Conservation (phyloP, 306 rosid species). For the Oemleria cerasiformis region DNA sequence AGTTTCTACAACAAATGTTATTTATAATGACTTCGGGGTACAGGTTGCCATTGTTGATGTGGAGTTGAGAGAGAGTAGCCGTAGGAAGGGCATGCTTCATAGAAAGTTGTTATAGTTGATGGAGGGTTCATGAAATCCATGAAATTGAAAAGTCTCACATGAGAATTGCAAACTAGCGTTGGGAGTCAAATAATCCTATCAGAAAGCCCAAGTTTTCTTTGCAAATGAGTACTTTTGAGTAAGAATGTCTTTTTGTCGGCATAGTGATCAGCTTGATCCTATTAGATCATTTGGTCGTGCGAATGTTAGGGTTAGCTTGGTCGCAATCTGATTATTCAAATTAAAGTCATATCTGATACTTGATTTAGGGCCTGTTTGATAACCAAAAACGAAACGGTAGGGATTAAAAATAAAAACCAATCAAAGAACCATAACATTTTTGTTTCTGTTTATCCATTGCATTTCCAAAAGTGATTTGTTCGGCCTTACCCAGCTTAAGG, state of each 20-base stretch:
- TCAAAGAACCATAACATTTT: neutral
- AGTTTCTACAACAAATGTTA: too few species aligned
- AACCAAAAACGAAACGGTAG: too few species aligned
- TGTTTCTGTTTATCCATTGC: neutral
- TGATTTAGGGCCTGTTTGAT: neutral
- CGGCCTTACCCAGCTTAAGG: neutral
- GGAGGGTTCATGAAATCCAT: neutral
- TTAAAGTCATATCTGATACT: neutral
- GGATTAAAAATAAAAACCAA: neutral
- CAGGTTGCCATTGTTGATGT: too few species aligned
- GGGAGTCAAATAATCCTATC: neutral
- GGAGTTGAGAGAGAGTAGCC: too few species aligned
- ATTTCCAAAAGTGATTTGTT: neutral
- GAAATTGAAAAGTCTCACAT: neutral
- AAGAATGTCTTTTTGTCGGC: neutral
- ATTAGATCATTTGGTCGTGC: neutral
- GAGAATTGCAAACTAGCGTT: too few species aligned
- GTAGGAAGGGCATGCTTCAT: neutral
- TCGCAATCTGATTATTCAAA: neutral
- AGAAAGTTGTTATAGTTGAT: neutral
- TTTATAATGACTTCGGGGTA: too few species aligned
- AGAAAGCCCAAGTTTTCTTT: neutral
- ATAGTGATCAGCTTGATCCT: neutral
- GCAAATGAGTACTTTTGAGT: neutral
- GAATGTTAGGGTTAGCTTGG: neutral